Evolutionary conservation across 257 asterid species (phyloP), one percentile per base, ranked within the genome.

Genomic region (Plantago ovata): DNA sequence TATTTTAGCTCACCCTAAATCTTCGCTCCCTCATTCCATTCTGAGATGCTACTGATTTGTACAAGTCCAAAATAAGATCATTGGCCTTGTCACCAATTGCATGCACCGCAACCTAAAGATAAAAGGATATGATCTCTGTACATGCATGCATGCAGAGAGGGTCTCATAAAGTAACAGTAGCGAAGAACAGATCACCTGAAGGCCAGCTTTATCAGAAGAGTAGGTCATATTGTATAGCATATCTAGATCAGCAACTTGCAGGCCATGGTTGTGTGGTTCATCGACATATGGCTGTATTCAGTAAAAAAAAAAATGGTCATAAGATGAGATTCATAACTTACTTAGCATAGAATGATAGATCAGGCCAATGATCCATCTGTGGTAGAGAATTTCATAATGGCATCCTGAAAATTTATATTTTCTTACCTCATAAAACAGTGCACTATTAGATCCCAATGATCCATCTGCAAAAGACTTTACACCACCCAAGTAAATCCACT

Each of bases 51-150:
- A 88, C 83, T 45, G 79, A 76, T 70, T 79, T 77, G 75, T 88
- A 92, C 82, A 88, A 73, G 77, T 92, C 91, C 79, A 92, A 67
- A 77, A 92, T 76, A 77, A 81, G 59, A 67, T 77, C 92, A 80
- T 88, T 92, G 58, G 98, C 85, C 72, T 70, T 73, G 79, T 92
- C 96, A 57, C 98, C 98, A 67, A 92, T 88, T 55, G 96, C 98
- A 76, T 92, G 98, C 69, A 92, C 65, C n/a, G 95, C 87, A 40
- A 80, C 90, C 98, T 92, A 77, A 66, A 73, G 63, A 20, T 10
- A 60, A 61, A 75, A 39, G 44, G 60, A 58, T 63, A 65, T 41
- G 20, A 51, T 28, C 32, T 63, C 16, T 44, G 24, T 55, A 44
- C n/a, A 53, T 12, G 47, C 58, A 53, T 46, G 53, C 38, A 38